These are phyloP conservation scores for Raphanus sativus DNA, from an alignment of 345 rosid genomes.

Conservation along the genomic window DNA sequence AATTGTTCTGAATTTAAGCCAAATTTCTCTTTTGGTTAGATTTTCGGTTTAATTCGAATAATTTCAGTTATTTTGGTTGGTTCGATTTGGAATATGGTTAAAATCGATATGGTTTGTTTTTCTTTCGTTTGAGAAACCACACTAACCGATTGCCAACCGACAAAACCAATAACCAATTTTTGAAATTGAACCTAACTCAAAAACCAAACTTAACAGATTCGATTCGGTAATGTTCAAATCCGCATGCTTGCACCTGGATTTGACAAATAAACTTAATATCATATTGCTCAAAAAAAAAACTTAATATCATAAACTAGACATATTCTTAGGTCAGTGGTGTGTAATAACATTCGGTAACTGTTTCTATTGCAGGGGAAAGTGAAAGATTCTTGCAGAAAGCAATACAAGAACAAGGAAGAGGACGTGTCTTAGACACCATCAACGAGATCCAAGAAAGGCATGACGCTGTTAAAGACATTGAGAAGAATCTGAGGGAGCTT, in stretches of 20 bases:
- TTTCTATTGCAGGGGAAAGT: slow-evolving; percentile 66
- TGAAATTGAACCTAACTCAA: not conserved
- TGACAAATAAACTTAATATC: not conserved
- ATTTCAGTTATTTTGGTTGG: not conserved
- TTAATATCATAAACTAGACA: too few species aligned
- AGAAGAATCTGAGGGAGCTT: slow-evolving; percentile 75
- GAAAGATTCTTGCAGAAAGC: slow-evolving; percentile 88
- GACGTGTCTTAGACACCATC: slow-evolving; percentile 70
- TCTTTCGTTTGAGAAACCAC: not conserved
- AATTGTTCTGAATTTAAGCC: too few species aligned
- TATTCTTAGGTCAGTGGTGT: slow-evolving; percentile 5
- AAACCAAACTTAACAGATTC: not conserved
- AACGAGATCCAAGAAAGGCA: slow-evolving; percentile 88
- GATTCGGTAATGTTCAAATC: not conserved
- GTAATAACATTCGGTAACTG: not conserved
- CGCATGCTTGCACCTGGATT: not conserved
- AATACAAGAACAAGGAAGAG: slow-evolving; percentile 91
- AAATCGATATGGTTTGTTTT: not conserved
- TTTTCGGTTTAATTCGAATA: not conserved
- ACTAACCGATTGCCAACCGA: not conserved
- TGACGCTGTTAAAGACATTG: slow-evolving; percentile 77
- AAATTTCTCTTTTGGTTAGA: not conserved
- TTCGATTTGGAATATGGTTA: not conserved
- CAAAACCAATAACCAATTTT: not conserved
- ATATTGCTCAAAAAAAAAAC: too few species aligned